phyloP scores from a whole-genome alignment of 371 early-diverging fungal genomes.

The Apophysomyces elegans region DNA sequence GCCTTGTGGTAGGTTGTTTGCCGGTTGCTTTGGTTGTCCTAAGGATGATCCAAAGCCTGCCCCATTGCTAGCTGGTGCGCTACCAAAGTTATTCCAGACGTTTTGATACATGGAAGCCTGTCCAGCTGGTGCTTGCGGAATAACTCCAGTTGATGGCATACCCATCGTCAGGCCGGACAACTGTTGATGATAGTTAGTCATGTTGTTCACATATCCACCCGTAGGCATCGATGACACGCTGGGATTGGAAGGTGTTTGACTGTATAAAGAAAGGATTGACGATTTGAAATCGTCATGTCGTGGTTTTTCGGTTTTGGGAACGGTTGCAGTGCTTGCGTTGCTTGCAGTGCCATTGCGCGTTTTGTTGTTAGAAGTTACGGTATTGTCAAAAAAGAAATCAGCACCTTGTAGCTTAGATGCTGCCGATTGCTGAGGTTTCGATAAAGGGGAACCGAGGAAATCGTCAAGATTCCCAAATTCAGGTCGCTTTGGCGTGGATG shows the following conservation, averaged over 20 bases:
- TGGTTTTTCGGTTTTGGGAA: slow-evolving; percentile 19
- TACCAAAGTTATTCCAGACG: slow-evolving; percentile 30
- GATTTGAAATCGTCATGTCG: slow-evolving; percentile 57
- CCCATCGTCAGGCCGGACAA: slow-evolving; percentile 41
- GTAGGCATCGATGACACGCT: slow-evolving; percentile 16
- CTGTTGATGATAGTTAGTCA: slow-evolving; percentile 40
- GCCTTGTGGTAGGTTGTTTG: slow-evolving; percentile 40
- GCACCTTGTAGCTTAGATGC: slow-evolving; percentile 45
- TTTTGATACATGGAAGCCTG: slow-evolving; percentile 16
- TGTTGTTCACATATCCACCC: slow-evolving; percentile 26
- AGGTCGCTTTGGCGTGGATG: slow-evolving; percentile 27
- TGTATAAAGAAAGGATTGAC: slow-evolving; percentile 62
- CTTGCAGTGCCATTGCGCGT: slow-evolving; percentile 12
- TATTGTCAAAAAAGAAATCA: slow-evolving; percentile 43
- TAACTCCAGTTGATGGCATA: slow-evolving; percentile 19
- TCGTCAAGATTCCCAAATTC: slow-evolving; percentile 50
- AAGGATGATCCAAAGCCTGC: not conserved
- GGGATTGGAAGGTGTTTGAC: slow-evolving; percentile 19
- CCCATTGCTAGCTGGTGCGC: slow-evolving; percentile 10
- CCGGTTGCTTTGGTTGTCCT: slow-evolving; percentile 20
- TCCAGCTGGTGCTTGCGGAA: slow-evolving; percentile 26
- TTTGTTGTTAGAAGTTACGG: slow-evolving; percentile 20
- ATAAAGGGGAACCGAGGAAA: slow-evolving; percentile 41
- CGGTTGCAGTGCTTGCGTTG: slow-evolving; percentile 22
- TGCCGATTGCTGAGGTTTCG: slow-evolving; percentile 23